Conservation (phyloP, 2,329 filamentous ascomycete genomes). For the Sporothrix pseudoabietina region DNA sequence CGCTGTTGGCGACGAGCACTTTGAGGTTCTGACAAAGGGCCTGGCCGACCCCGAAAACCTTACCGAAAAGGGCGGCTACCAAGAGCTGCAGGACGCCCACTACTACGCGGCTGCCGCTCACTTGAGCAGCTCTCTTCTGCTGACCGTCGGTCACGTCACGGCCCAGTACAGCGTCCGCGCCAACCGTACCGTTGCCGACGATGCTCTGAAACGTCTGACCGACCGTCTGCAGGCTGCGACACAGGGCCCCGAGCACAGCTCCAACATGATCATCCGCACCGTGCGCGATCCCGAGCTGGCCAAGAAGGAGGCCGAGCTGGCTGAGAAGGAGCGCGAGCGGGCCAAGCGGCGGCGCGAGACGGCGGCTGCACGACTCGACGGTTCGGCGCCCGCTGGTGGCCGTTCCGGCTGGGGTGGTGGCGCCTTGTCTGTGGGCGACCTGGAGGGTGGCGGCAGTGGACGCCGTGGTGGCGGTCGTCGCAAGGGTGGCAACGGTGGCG, state of each 20-base stretch:
- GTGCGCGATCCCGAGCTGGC: constrained; percentile 74
- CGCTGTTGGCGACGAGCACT: constrained; percentile 74
- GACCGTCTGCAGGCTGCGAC: constrained; percentile 67
- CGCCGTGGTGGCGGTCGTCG: constrained; percentile 47
- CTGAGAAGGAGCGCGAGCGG: constrained; percentile 72
- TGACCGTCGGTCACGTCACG: constrained; percentile 74
- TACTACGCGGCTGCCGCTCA: constrained; percentile 76
- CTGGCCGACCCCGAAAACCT: constrained; percentile 64
- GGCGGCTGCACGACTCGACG: constrained; percentile 64
- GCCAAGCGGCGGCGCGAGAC: constrained; percentile 68
- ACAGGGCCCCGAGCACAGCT: constrained; percentile 53
- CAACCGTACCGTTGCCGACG: constrained; percentile 68
- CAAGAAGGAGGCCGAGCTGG: constrained; percentile 71
- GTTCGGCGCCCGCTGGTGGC: constrained; percentile 46
- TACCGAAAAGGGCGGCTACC: constrained; percentile 48
- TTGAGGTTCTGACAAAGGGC: constrained; percentile 70
- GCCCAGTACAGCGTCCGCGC: constrained; percentile 71
- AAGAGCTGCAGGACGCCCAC: constrained; percentile 69
- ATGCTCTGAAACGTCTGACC: constrained; percentile 69
- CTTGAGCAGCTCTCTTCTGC: constrained; percentile 66
- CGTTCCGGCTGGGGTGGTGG: constrained; percentile 49
- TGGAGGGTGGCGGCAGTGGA: constrained; percentile 55
- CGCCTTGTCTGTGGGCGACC: constrained; percentile 66
- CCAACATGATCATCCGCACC: constrained; percentile 69
- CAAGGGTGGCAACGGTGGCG: constrained; percentile 56